These are phyloP conservation scores for Deuterostichococcus epilithicus DNA, from an alignment of 139 green algal genomes.

Conservation along the genomic window DNA sequence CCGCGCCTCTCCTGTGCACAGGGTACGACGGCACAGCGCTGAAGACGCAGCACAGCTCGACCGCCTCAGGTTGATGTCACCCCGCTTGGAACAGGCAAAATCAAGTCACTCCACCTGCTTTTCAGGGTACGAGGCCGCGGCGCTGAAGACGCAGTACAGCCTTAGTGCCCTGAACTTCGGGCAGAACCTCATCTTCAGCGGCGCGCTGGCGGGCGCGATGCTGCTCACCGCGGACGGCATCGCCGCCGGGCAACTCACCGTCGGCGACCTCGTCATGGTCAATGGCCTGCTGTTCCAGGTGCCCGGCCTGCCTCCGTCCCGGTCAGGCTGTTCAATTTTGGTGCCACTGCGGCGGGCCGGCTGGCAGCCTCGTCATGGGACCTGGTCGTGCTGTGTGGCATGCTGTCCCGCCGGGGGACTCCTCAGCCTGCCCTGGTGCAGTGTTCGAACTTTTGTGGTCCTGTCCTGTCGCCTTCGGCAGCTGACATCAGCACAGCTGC, in stretches of 20 bases:
- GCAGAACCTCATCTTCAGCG: slow-evolving; percentile 88
- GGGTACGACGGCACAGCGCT: slow-evolving; percentile 68
- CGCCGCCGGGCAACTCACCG: slow-evolving; percentile 49
- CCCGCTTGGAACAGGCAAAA: neutral
- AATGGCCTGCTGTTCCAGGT: slow-evolving; percentile 97
- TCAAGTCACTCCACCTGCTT: neutral
- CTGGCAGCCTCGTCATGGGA: no score
- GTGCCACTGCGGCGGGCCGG: neutral
- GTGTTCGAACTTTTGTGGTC: neutral
- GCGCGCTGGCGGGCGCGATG: slow-evolving; percentile 70
- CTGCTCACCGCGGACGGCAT: slow-evolving; percentile 72
- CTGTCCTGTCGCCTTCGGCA: neutral
- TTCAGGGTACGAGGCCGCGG: slow-evolving; percentile 61
- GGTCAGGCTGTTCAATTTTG: no score
- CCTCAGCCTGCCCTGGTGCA: no score
- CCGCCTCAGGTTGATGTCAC: no score
- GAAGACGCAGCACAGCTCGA: slow-evolving; percentile 73
- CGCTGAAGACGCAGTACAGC: slow-evolving; percentile 74
- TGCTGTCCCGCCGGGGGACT: no score
- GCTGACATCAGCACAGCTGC: no score
- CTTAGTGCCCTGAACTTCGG: slow-evolving; percentile 92
- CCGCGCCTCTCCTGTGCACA: neutral
- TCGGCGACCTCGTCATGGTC: slow-evolving; percentile 96
- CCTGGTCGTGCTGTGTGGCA: no score
- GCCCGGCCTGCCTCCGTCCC: no score